Percentiles rank a stretch among this genome's conserved stretches.
These are phyloP conservation scores for Raphidocelis subcapitata DNA, from an alignment of 139 green algal species.

Conservation along the genomic window DNA sequence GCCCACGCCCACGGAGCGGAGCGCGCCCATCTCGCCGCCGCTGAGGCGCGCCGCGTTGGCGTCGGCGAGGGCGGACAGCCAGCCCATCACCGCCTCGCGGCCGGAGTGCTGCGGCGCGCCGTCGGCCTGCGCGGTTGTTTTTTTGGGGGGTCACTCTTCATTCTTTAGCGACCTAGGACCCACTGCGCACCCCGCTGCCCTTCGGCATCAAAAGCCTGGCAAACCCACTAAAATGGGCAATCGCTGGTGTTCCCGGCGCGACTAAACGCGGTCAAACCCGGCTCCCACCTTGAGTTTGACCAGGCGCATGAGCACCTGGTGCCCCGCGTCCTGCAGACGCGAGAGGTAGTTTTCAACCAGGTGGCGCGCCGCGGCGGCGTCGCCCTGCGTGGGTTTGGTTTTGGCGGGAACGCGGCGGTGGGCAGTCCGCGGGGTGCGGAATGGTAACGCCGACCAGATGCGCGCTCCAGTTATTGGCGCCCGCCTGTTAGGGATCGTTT, in stretches of 20 bases:
- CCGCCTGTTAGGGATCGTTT: no score
- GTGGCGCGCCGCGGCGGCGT: background rate
- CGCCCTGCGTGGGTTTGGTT: background rate
- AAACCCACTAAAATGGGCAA: no score
- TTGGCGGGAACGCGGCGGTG: no score
- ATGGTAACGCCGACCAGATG: no score
- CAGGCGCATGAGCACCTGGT: slow-evolving; percentile 38
- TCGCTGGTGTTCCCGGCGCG: no score
- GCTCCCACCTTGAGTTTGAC: slow-evolving; percentile 38
- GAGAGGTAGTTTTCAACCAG: slow-evolving; percentile 29
- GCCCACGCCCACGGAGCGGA: slow-evolving; percentile 5
- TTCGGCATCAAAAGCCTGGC: no score
- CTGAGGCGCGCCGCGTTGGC: slow-evolving; percentile 23
- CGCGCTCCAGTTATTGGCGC: no score
- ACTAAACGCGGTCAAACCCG: background rate
- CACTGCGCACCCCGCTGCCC: no score
- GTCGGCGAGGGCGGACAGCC: slow-evolving; percentile 44
- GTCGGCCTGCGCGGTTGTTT: no score
- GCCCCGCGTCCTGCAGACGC: slow-evolving; percentile 23
- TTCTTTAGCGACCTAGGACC: no score
- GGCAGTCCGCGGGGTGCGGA: no score
- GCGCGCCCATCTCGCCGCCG: slow-evolving; percentile 37
- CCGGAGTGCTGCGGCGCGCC: slow-evolving; percentile 2
- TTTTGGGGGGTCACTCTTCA: no score
- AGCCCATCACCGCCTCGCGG: slow-evolving; percentile 49